phyloP scores from a whole-genome alignment of 495 filamentous ascomycete species.

The Xylaria telfairii region DNA sequence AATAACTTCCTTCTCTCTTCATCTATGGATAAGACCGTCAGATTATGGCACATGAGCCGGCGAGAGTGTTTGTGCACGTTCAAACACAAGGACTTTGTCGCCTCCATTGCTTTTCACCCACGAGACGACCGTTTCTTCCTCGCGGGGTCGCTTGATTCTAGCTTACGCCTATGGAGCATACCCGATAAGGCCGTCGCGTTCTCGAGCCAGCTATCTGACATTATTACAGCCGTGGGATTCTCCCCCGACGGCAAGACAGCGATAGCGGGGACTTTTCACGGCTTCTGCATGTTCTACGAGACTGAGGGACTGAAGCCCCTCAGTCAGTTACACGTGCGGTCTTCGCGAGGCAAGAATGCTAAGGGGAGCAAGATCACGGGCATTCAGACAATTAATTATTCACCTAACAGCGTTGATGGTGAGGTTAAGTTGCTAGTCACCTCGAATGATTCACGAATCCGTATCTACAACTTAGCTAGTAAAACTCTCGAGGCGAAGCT shows the following conservation, averaged over 20 bases:
- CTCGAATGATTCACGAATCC: constrained; percentile 94
- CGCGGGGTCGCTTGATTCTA: constrained; percentile 91
- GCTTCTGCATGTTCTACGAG: constrained; percentile 90
- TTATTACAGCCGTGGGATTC: constrained; percentile 93
- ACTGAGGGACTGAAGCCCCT: constrained; percentile 88
- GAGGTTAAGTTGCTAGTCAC: constrained; percentile 89
- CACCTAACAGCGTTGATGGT: constrained; percentile 60
- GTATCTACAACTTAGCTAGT: constrained; percentile 85
- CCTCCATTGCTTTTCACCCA: constrained; percentile 92
- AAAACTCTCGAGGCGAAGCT: constrained; percentile 88
- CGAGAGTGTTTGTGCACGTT: constrained; percentile 92
- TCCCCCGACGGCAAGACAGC: constrained; percentile 89
- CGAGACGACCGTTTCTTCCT: constrained; percentile 96
- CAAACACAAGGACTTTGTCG: constrained; percentile 96
- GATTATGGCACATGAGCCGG: constrained; percentile 89
- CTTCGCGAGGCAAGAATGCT: constrained; percentile 87
- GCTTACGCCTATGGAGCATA: constrained; percentile 93
- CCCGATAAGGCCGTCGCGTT: constrained; percentile 95
- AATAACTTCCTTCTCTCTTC: constrained; percentile 97
- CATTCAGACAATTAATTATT: constrained; percentile 76
- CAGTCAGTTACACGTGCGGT: constrained; percentile 87
- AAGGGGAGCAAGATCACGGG: constrained; percentile 98
- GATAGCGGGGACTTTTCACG: constrained; percentile 87
- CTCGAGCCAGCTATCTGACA: constrained; percentile 80
- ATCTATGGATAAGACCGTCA: constrained; percentile 97